These are phyloP conservation scores for Talaromyces amestolkiae DNA, from an alignment of 2,329 filamentous ascomycete species.

Conservation along the genomic window DNA sequence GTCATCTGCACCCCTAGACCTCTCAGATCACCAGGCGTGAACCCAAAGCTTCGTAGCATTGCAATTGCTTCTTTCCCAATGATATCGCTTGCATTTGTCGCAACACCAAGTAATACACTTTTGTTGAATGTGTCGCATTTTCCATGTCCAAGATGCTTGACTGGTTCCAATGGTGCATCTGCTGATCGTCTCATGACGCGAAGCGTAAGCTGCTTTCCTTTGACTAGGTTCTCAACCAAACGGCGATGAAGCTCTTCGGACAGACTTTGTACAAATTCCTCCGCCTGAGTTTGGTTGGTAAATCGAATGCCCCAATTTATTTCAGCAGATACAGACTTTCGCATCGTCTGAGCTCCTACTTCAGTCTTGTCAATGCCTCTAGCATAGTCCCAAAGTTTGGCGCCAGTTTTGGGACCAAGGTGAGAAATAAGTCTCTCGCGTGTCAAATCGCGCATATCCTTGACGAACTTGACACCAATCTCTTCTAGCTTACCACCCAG, in stretches of 20 bases:
- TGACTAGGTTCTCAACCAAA: slow-evolving; percentile 77
- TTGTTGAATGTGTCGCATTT: slow-evolving; percentile 95
- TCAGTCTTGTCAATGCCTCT: slow-evolving; percentile 82
- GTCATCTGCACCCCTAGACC: slow-evolving; percentile 92
- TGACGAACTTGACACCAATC: slow-evolving; percentile 75
- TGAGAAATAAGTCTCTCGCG: slow-evolving; percentile 71
- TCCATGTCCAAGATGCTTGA: slow-evolving; percentile 91
- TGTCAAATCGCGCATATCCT: slow-evolving; percentile 73
- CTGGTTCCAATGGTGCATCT: slow-evolving; percentile 85
- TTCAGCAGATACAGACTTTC: slow-evolving; percentile 95
- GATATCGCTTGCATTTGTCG: slow-evolving; percentile 70
- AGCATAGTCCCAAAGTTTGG: slow-evolving; percentile 85
- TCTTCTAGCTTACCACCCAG: slow-evolving; percentile 86
- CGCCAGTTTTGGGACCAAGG: slow-evolving; percentile 88
- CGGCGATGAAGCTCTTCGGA: slow-evolving; percentile 81
- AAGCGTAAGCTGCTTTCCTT: slow-evolving; percentile 83
- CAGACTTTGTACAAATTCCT: slow-evolving; percentile 83
- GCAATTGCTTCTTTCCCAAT: slow-evolving; percentile 82
- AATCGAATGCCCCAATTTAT: slow-evolving; percentile 99
- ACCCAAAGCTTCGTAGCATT: slow-evolving; percentile 74
- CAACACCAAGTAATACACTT: slow-evolving; percentile 75
- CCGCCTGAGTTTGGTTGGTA: slow-evolving; percentile 84
- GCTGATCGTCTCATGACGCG: slow-evolving; percentile 88
- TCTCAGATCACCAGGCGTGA: slow-evolving; percentile 88
- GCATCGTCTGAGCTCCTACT: slow-evolving; percentile 77